Base-by-base conservation (phyloP, 768 basidiomycete species). In the Galerina sulciceps region DNA sequence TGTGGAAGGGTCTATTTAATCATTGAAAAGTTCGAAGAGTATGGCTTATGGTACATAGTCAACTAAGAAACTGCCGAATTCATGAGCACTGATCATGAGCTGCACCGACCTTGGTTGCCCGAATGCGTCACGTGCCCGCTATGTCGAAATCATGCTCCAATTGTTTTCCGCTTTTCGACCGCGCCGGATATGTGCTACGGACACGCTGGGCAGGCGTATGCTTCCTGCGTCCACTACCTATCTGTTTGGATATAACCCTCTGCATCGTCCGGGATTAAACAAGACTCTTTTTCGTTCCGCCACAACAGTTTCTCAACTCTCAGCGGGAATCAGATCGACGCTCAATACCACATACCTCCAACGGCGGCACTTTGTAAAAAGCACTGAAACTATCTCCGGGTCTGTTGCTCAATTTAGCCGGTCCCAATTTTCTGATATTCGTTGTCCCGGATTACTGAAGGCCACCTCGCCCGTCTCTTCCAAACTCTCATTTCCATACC, bases 131-230 rank as follows among this genome's bases (percentile, higher is more conserved):
- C 46, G 34, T 57, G 49, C 34, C 53, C 31, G 18, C 18, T 22
- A 34, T 22, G 17, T 31, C 26, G 37, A 38, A 37, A 53, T 46
- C 57, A 51, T 42, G 40, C 56, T 23, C 51, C 38, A 57, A 50
- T 48, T 23, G 15, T 3, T 10, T 41, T 38, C 44, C 54, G 17
- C 35, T 40, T 38, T 40, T 31, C 20, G n/a, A 42, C 20, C 22
- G 17, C 52, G 23, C 8, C 22, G 34, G 20, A 34, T 23, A 45
- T 18, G 23, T 18, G 17, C 26, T n/a, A 15, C 48, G 35, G 48
- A 49, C 35, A 48, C 36, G 47, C 17, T 17, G 47, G 14, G 26
- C 6, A 18, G 22, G 17, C 34, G 48, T 35, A 17, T 15, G 10
- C 35, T 18, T 23, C 26, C 6, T 49, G 6, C 15, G 15, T 8